Evolutionary conservation across 1,284 basidiomycete genomes (phyloP).

Genomic region (Trichosporon sp.): DNA sequence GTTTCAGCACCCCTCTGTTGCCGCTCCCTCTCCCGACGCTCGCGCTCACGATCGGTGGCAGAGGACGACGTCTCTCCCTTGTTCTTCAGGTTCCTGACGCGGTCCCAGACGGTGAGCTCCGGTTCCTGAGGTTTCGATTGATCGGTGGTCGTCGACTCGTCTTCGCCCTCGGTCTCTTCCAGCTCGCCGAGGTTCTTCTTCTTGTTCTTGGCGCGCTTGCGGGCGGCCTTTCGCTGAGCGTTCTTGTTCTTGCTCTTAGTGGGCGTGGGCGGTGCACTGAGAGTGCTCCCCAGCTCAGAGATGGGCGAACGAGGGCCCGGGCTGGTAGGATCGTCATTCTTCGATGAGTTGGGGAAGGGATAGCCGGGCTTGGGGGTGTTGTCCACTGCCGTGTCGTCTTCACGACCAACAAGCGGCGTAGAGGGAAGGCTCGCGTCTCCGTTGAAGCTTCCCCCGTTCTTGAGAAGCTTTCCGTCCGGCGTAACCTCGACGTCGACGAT

Average conservation of each 20-base stretch:
- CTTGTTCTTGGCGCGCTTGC: constrained; percentile 5
- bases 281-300: neutral
- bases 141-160: neutral
- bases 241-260: neutral
- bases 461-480: neutral
- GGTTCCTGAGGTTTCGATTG: neutral
- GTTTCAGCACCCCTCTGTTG: neutral
- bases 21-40: neutral
- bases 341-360: neutral
- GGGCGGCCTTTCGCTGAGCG: neutral
- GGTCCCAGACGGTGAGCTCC: neutral
- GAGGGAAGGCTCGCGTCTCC: neutral
- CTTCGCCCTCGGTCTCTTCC: neutral
- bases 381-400: neutral
- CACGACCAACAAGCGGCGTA: neutral
- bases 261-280: neutral
- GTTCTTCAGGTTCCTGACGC: neutral
- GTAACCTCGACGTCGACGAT: neutral
- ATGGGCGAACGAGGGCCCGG: neutral
- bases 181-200: constrained; percentile 2
- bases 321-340: neutral
- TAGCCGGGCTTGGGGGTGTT: neutral
- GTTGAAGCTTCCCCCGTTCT: neutral
- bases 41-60: neutral
- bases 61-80: neutral